Evolutionary conservation across 768 basidiomycete genomes (phyloP).

Genomic region (Pulveroboletus sp.): DNA sequence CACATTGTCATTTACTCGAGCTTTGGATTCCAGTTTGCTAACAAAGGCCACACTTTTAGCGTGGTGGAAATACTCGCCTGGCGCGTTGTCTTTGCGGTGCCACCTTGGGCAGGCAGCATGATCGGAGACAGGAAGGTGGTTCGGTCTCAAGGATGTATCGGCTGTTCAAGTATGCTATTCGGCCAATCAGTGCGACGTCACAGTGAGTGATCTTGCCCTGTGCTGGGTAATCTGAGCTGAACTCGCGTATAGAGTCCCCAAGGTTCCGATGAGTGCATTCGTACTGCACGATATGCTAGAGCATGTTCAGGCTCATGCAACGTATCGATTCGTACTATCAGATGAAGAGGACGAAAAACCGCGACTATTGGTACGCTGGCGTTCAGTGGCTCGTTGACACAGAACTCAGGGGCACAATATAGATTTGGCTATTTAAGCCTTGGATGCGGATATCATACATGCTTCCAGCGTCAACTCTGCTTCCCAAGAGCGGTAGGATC

Average conservation of each 20-base stretch:
- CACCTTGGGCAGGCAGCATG: constrained; percentile 65
- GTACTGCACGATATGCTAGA: constrained; percentile 90
- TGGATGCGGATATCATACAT: constrained; percentile 75
- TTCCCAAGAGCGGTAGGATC: constrained; percentile 59
- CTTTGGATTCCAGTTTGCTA: constrained; percentile 16
- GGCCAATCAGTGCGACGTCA: constrained; percentile 54
- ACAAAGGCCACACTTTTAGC: constrained; percentile 33
- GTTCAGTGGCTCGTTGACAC: not conserved
- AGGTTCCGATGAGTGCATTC: constrained; percentile 76
- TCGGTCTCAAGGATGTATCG: constrained; percentile 49
- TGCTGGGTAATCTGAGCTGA: not conserved
- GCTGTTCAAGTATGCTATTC: constrained; percentile 80
- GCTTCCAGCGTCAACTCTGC: constrained; percentile 45
- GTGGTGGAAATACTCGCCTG: constrained; percentile 57
- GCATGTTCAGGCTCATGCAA: constrained; percentile 86
- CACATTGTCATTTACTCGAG: constrained; percentile 1
- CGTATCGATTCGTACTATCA: constrained; percentile 83
- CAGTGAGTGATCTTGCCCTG: constrained; percentile 46
- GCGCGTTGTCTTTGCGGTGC: constrained; percentile 83
- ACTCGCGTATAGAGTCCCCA: constrained; percentile 27
- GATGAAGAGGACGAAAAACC: constrained; percentile 85
- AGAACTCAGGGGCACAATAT: not conserved
- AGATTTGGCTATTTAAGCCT: constrained; percentile 97
- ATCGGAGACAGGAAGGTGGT: constrained; percentile 35
- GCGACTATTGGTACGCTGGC: constrained; percentile 61